Evolutionary conservation across 768 basidiomycete species (phyloP).

Genomic region (Suillus placidus): DNA sequence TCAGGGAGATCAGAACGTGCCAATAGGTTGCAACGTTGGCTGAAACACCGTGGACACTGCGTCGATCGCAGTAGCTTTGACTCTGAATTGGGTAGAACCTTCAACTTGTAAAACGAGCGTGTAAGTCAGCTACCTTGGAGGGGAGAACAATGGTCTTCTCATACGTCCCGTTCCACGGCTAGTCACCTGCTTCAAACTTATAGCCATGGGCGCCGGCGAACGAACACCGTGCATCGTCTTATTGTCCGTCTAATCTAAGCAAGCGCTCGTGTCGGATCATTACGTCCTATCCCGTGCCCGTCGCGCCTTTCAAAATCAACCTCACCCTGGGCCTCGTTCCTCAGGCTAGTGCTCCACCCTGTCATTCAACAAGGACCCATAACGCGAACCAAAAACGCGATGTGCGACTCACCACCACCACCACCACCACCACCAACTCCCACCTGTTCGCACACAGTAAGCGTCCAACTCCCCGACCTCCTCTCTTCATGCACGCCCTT

Average conservation of each 20-base stretch:
- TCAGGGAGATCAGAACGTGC: too few relatives aligned
- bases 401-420: too few relatives aligned
- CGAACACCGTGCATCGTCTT: too few relatives aligned
- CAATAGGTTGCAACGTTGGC: too few relatives aligned
- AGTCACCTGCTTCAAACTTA: background rate
- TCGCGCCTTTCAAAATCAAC: background rate
- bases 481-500: conserved; percentile 26
- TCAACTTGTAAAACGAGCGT: too few relatives aligned
- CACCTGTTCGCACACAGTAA: conserved; percentile 16
- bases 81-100: too few relatives aligned
- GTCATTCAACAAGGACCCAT: too few relatives aligned
- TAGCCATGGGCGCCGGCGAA: background rate
- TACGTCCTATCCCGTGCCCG: conserved; percentile 4
- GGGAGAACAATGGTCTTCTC: background rate
- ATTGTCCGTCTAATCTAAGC: background rate
- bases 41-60: too few relatives aligned
- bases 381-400: too few relatives aligned
- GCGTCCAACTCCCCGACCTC: conserved; percentile 36
- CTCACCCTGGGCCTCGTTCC: background rate
- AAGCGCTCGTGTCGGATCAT: background rate
- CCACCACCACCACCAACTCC: background rate
- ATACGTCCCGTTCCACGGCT: background rate
- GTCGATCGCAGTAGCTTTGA: too few relatives aligned
- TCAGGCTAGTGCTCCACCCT: too few relatives aligned
- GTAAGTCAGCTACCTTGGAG: background rate